Conservation (phyloP, 768 basidiomycete genomes). For the Suillus lakei region DNA sequence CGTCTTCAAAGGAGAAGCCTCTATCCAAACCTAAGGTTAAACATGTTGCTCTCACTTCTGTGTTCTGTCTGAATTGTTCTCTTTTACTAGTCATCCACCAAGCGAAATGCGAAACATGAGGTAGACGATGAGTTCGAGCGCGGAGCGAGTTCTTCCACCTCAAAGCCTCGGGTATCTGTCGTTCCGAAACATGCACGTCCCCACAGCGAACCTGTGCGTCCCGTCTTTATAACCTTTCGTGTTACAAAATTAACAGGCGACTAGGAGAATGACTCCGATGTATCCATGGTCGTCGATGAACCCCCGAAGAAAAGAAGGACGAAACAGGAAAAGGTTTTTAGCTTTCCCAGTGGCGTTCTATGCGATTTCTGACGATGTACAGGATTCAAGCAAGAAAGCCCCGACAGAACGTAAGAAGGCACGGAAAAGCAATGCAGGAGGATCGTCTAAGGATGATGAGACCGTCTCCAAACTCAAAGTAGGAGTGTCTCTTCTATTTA, state of each 20-base stretch:
- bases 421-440: slow-evolving; percentile 32
- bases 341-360: neutral
- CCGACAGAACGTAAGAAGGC: slow-evolving; percentile 32
- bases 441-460: slow-evolving; percentile 66
- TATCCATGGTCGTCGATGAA: slow-evolving; percentile 65
- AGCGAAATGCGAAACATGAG: neutral
- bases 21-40: slow-evolving; percentile 2
- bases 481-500: slow-evolving; percentile 7
- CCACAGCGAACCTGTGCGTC: slow-evolving; percentile 26
- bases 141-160: slow-evolving; percentile 14
- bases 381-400: slow-evolving; percentile 30
- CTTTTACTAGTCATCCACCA: neutral
- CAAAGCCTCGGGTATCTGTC: slow-evolving; percentile 4
- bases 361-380: neutral
- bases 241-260: neutral
- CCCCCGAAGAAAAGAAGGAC: slow-evolving; percentile 53
- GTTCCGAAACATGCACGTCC: neutral
- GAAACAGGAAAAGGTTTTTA: slow-evolving; percentile 40
- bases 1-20: slow-evolving; percentile 19
- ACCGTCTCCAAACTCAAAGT: slow-evolving; percentile 79
- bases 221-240: neutral
- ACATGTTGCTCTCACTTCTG: neutral
- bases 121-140: neutral
- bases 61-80: slow-evolving; percentile 5
- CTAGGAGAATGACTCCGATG: slow-evolving; percentile 59